A percentile compares a stretch with the other conserved stretches of the same genome.
phyloP scores from a whole-genome alignment of 257 asterid genomes.

The Forsythia suspensa region DNA sequence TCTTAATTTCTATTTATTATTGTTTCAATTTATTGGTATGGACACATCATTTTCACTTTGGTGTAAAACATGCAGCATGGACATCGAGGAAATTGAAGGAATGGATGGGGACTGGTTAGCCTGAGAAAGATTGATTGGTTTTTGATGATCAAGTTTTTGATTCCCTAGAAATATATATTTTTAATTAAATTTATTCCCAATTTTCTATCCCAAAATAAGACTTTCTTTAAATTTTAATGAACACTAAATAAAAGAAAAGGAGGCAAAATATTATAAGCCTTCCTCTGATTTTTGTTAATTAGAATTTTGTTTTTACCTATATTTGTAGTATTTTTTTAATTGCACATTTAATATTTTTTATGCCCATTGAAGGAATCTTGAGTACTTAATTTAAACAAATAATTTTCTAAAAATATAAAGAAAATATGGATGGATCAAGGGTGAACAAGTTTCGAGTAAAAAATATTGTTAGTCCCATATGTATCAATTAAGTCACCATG shows the following conservation, averaged over 20 bases:
- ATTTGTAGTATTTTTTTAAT: too few relatives aligned
- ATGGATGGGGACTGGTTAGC: constrained; percentile 90
- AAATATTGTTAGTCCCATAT: too few relatives aligned
- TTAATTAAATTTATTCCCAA: neutral
- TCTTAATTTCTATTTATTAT: neutral
- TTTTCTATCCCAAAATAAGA: neutral
- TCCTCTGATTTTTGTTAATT: neutral
- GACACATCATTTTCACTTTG: neutral
- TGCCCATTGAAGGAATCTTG: neutral
- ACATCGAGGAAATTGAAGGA: constrained; percentile 84
- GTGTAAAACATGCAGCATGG: constrained; percentile 63
- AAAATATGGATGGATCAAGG: too few relatives aligned
- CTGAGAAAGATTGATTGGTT: constrained; percentile 59
- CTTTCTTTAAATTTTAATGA: neutral
- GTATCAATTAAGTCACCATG: too few relatives aligned
- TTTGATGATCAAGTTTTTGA: constrained; percentile 9
- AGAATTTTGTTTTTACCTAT: too few relatives aligned
- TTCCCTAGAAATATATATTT: too few relatives aligned
- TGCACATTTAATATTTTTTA: neutral
- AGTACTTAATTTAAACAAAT: too few relatives aligned
- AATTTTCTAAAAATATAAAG: too few relatives aligned
- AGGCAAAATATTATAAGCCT: neutral
- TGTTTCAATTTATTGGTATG: neutral
- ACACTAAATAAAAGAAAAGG: neutral
- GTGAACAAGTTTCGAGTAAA: too few relatives aligned